phyloP scores from a whole-genome alignment of 2,329 filamentous ascomycete genomes.

The Talaromyces sp. region DNA sequence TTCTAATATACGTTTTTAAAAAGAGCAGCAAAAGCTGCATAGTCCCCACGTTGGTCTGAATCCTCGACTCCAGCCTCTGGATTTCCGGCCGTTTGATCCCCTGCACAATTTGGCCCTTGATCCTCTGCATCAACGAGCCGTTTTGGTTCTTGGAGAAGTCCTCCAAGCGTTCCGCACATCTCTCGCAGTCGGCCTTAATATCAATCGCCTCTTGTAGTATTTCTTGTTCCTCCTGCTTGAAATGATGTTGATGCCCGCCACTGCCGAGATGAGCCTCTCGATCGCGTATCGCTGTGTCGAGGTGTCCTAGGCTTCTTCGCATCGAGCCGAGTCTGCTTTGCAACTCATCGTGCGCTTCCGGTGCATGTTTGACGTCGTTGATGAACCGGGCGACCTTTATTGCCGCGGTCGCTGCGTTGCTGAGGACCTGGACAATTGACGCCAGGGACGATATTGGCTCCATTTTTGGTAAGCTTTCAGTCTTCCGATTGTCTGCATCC shows the following conservation, averaged over 20 bases:
- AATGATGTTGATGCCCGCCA: neutral
- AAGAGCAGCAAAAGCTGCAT: neutral
- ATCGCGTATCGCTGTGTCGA: neutral
- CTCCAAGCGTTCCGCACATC: neutral
- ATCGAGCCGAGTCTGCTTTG: neutral
- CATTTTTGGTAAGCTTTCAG: neutral
- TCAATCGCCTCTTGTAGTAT: neutral
- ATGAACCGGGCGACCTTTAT: neutral
- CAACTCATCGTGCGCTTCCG: neutral
- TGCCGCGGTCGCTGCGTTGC: neutral
- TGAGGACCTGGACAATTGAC: neutral
- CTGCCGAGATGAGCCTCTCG: neutral
- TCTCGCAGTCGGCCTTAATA: neutral
- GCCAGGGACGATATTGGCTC: neutral
- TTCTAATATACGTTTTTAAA: neutral
- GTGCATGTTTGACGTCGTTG: neutral
- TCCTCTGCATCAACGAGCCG: neutral
- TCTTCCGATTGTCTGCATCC: neutral
- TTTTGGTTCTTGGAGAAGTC: neutral
- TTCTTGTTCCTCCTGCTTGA: neutral
- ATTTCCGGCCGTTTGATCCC: constrained; percentile 4
- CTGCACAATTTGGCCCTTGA: neutral
- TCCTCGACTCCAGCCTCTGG: neutral
- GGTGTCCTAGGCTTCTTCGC: neutral
- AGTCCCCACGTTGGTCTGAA: constrained; percentile 2